Conservation (phyloP, 192 early-diverging fungal genomes). For the Linnemannia schmuckeri region DNA sequence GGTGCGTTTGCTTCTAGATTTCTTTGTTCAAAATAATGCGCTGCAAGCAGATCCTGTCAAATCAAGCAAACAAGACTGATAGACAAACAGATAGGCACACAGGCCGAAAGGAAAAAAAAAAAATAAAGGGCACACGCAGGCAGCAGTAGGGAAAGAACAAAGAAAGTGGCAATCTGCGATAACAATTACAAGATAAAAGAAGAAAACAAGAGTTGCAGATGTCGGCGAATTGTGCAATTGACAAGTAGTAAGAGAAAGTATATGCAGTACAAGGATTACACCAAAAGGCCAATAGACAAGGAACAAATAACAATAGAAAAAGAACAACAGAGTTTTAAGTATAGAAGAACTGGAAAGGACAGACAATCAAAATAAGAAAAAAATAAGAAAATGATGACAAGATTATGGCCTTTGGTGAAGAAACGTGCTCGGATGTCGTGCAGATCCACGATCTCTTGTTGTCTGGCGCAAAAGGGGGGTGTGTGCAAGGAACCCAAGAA, state of each 20-base stretch:
- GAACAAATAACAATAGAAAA: background rate
- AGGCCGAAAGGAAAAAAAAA: background rate
- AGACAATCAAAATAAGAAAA: background rate
- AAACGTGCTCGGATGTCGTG: background rate
- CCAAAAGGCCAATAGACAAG: too few relatives aligned
- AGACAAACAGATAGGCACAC: conserved; percentile 3
- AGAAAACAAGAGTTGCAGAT: background rate
- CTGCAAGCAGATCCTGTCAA: background rate
- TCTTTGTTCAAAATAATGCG: background rate
- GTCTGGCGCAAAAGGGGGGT: background rate
- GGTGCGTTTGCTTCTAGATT: background rate
- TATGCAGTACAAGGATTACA: background rate
- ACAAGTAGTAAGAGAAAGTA: background rate
- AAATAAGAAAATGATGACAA: background rate
- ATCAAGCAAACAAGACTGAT: too few relatives aligned
- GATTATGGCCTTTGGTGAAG: background rate
- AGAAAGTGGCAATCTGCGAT: background rate
- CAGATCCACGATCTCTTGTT: background rate
- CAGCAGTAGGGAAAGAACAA: background rate
- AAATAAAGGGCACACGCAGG: background rate
- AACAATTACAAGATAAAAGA: background rate
- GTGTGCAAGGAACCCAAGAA: background rate
- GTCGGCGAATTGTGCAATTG: background rate
- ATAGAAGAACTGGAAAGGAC: background rate
- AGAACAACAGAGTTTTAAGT: background rate